These are phyloP conservation scores for Colletotrichum incanum DNA, from an alignment of 2,329 filamentous ascomycete species.

Conservation along the genomic window DNA sequence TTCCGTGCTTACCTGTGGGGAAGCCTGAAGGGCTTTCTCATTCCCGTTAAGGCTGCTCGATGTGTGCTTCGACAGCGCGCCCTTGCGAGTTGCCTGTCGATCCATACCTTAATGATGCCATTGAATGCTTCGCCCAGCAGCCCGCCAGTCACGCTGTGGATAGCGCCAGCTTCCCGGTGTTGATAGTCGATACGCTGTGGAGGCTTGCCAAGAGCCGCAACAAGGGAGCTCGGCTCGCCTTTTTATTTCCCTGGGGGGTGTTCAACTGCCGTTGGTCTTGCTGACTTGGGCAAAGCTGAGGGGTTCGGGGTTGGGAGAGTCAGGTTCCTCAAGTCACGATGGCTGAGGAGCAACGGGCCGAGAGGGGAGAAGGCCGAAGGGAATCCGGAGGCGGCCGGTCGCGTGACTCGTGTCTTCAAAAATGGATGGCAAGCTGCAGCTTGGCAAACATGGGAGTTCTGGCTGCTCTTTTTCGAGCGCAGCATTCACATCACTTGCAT, in stretches of 20 bases:
- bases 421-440: slow-evolving; percentile 5
- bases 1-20: slow-evolving; percentile 29
- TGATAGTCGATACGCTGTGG: slow-evolving; percentile 20
- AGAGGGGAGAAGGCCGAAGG: not conserved
- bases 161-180: slow-evolving; percentile 15
- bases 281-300: not conserved
- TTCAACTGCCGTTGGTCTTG: not conserved
- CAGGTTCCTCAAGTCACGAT: not conserved
- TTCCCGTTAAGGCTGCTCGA: slow-evolving; percentile 12
- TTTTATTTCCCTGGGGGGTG: slow-evolving; percentile 8
- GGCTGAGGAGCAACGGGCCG: not conserved
- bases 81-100: not conserved
- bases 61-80: not conserved
- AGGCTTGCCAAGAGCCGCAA: slow-evolving; percentile 34
- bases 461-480: not conserved
- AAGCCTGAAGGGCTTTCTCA: not conserved
- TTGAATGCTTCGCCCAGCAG: slow-evolving; percentile 13
- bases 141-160: not conserved
- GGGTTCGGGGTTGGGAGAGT: not conserved
- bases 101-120: slow-evolving; percentile 11
- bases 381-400: not conserved
- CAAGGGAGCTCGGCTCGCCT: slow-evolving; percentile 21
- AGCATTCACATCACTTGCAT: not conserved
- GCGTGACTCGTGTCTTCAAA: slow-evolving; percentile 17
- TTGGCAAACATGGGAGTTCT: slow-evolving; percentile 15